Base-by-base conservation (phyloP, 2,329 filamentous ascomycete species). In the Arthrinium puccinioides region DNA sequence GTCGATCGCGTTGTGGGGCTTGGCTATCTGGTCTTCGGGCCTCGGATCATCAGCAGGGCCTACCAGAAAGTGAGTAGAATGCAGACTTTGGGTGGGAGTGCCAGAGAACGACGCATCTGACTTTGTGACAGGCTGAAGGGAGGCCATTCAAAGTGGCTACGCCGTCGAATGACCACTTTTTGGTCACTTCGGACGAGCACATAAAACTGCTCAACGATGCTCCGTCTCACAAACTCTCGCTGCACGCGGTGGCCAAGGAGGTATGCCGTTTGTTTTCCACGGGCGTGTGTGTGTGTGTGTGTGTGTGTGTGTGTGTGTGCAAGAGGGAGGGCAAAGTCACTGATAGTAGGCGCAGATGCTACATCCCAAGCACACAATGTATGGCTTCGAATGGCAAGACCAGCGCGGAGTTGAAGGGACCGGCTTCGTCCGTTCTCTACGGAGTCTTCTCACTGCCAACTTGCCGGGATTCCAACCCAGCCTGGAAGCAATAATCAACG, bases 321-420 rank as follows among this genome's bases (percentile, higher is more conserved):
- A n/a, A n/a, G n/a, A n/a, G n/a, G n/a, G n/a, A n/a, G n/a, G n/a
- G n/a, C n/a, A n/a, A n/a, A n/a, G n/a, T n/a, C n/a, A n/a, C n/a
- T n/a, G n/a, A n/a, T n/a, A n/a, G n/a, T n/a, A n/a, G n/a, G n/a
- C 21, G 21, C 11, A 37, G 36, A 11, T 38, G 15, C 21, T 38
- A 15, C 28, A 38, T 10, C 36, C 36, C 21, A 32, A 32, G 11
- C 16, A 38, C 21, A 38, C 36, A 14, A 38, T 38, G 36, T 15
- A 38, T 20, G 36, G 36, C 16, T 38, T 38, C 14, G 28, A 38
- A 16, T 38, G 36, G 36, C 28, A 32, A n/a, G 29, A 38, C n/a
- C 36, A 32, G 28, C 36, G 36, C n/a, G 36, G 36, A 4, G 28
- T 38, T 21, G 36, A 38, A 18, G 36, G 36, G 5, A 32, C 21